phyloP scores from a whole-genome alignment of 768 basidiomycete species.

The Naematelia encephala region DNA sequence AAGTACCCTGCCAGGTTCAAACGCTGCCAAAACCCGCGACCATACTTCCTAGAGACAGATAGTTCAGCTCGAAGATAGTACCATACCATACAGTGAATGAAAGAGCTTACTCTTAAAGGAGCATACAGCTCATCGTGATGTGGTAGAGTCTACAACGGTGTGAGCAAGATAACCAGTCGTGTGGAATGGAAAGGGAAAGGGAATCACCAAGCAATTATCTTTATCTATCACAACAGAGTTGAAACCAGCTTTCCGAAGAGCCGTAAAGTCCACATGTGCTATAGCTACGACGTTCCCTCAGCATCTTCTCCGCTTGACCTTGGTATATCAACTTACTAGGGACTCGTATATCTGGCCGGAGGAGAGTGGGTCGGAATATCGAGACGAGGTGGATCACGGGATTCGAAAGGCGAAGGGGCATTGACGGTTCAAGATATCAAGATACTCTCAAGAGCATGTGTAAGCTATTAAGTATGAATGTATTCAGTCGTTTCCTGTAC shows the following conservation, averaged over 20 bases:
- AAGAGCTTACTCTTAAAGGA: slow-evolving; percentile 62
- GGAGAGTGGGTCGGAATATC: slow-evolving; percentile 27
- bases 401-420: slow-evolving; percentile 30
- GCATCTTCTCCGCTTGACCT: not conserved
- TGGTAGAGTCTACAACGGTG: slow-evolving; percentile 69
- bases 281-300: slow-evolving; percentile 27
- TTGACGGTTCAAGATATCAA: too few species aligned
- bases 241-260: slow-evolving; percentile 69
- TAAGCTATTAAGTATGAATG: too few species aligned
- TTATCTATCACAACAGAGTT: slow-evolving; percentile 93
- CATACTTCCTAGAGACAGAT: slow-evolving; percentile 55
- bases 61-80: not conserved
- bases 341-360: slow-evolving; percentile 38
- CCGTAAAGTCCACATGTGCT: slow-evolving; percentile 42
- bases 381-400: slow-evolving; percentile 34
- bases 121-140: slow-evolving; percentile 71
- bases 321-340: slow-evolving; percentile 28
- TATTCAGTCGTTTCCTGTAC: too few species aligned
- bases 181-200: not conserved
- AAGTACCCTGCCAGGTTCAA: slow-evolving; percentile 74
- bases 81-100: not conserved
- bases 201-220: slow-evolving; percentile 86
- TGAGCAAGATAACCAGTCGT: not conserved
- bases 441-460: too few species aligned
- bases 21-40: slow-evolving; percentile 66